Evolutionary conservation across 2,329 filamentous ascomycete species (phyloP).

Genomic region (Coniochaeta sp.): DNA sequence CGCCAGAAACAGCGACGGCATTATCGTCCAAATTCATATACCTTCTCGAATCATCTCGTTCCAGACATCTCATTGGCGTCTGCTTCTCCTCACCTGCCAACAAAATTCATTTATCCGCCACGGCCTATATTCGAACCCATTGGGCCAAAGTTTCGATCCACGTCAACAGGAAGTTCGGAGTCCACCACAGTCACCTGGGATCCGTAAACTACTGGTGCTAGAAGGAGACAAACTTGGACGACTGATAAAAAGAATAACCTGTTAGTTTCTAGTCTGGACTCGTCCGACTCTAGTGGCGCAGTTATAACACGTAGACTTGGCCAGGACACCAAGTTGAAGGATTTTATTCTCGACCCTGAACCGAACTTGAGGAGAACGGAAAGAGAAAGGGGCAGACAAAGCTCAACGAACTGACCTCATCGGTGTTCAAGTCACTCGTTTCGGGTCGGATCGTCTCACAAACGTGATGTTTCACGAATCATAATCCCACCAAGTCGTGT

Average conservation of each 20-base stretch:
- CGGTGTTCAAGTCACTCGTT: constrained; percentile 13
- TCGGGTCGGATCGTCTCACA: constrained; percentile 8
- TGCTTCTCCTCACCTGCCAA: constrained; percentile 9
- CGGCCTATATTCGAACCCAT: constrained; percentile 16
- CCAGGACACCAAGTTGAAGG: constrained; percentile 2
- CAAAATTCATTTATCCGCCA: constrained; percentile 19
- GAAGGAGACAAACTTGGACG: no score
- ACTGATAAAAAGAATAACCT: not conserved
- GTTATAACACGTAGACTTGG: constrained; percentile 1
- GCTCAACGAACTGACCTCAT: constrained; percentile 1
- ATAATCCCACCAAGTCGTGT: constrained; percentile 11
- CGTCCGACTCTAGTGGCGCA: not conserved
- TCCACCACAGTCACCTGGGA: constrained; percentile 3
- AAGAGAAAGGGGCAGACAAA: not conserved
- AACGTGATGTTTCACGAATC: constrained; percentile 16
- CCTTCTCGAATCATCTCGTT: constrained; percentile 3
- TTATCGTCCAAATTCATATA: constrained; percentile 15
- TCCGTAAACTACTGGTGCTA: not conserved
- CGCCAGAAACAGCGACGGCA: constrained; percentile 11
- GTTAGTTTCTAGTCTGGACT: not conserved
- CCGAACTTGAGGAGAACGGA: not conserved
- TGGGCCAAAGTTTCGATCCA: constrained; percentile 8
- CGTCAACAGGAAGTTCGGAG: constrained; percentile 6
- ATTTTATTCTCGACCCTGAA: not conserved
- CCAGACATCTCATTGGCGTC: constrained; percentile 15